Conservation (phyloP, 805 yeast species). For the Myxozyma neotropica region DNA sequence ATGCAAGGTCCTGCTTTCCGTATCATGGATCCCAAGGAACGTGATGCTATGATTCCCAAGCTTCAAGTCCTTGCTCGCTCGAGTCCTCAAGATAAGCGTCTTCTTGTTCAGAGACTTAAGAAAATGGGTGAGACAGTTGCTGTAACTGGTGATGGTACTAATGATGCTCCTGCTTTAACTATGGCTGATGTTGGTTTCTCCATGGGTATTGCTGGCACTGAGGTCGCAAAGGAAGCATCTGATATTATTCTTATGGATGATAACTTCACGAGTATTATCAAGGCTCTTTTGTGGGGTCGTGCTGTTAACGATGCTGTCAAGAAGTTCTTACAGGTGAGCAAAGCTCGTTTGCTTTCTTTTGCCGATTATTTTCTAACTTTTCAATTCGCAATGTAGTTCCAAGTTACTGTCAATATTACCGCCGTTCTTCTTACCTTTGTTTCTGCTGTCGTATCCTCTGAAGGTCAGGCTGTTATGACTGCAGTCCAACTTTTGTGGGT, state of each 20-base stretch:
- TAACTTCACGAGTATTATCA: conserved; percentile 90
- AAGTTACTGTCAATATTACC: conserved; percentile 91
- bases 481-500: conserved; percentile 99
- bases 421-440: conserved; percentile 95
- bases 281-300: conserved; percentile 98
- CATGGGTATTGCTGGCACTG: conserved; percentile 98
- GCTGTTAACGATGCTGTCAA: conserved; percentile 93
- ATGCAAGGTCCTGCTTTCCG: conserved; percentile 96
- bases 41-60: conserved; percentile 65
- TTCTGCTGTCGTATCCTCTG: conserved; percentile 82
- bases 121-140: conserved; percentile 91
- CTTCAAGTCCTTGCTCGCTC: conserved; percentile 89
- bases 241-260: conserved; percentile 92
- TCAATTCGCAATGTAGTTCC: conserved; percentile 52
- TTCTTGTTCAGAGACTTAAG: conserved; percentile 79
- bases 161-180: conserved; percentile 97
- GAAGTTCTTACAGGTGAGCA: conserved; percentile 73
- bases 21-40: conserved; percentile 58
- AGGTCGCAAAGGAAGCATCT: conserved; percentile 97
- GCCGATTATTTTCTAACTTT: background rate
- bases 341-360: background rate
- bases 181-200: conserved; percentile 98
- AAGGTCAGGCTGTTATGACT: conserved; percentile 83
- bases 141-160: conserved; percentile 98
- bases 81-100: conserved; percentile 91